These are phyloP conservation scores for Naegleria fowleri DNA, from an alignment of 208 protist genomes.

Conservation along the genomic window DNA sequence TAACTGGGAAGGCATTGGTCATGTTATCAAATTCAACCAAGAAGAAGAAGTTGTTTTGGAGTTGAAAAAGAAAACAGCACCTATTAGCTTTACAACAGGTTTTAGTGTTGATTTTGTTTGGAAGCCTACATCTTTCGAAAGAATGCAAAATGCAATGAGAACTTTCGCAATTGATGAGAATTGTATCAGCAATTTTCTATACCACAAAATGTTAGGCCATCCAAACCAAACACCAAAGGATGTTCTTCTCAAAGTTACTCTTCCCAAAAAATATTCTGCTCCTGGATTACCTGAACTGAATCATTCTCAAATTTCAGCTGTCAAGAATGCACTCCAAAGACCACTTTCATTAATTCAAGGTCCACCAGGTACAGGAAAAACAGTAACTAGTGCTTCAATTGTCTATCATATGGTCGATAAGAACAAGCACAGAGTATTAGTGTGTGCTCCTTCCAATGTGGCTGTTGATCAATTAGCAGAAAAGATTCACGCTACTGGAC, in stretches of 20 bases:
- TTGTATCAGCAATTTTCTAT: constrained; percentile 73
- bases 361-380: constrained; percentile 96
- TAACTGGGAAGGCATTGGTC: constrained; percentile 52
- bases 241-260: constrained; percentile 28
- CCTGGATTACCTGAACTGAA: constrained; percentile 78
- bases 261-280: constrained; percentile 48
- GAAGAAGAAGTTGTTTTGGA: constrained; percentile 63
- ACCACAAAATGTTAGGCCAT: constrained; percentile 82
- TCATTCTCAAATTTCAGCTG: constrained; percentile 67
- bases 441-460: constrained; percentile 88
- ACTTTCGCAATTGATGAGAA: constrained; percentile 70
- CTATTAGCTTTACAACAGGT: constrained; percentile 38
- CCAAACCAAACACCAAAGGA: constrained; percentile 33
- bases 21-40: constrained; percentile 51
- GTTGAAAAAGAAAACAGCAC: constrained; percentile 40
- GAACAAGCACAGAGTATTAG: constrained; percentile 49
- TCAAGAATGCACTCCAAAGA: constrained; percentile 67
- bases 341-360: constrained; percentile 81
- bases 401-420: constrained; percentile 78
- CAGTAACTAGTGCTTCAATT: constrained; percentile 85
- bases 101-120: constrained; percentile 84
- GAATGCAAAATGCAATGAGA: constrained; percentile 75
- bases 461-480: constrained; percentile 92
- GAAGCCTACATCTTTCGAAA: constrained; percentile 75
- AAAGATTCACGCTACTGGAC: constrained; percentile 81